Base-by-base conservation (phyloP, 2,329 filamentous ascomycete genomes). In the Penicillium italicum region DNA sequence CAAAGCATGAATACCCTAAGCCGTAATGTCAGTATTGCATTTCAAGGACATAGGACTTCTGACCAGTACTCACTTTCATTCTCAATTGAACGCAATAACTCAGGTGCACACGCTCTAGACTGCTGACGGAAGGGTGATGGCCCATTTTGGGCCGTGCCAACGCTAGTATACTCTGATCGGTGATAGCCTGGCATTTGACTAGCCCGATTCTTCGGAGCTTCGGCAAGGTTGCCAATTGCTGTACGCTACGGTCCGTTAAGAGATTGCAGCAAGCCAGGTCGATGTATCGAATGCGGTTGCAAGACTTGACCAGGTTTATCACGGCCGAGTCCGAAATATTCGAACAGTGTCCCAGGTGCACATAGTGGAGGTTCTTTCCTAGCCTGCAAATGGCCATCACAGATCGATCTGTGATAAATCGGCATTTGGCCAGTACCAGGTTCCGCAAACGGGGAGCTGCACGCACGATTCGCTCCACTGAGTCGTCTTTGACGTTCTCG, bases 281-380 rank as follows among this genome's bases (percentile, higher is more conserved):
- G 61, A 99, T 99, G 72, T 99, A 99, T 53, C 94, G 85, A 63
- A 99, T 97, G 24, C 94, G 85, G 68, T 93, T 97, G 79, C 94
- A 99, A 50, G 80, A 80, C 63, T 88, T 86, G 37, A 97, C 91
- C 31, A 99, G 80, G 53, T 86, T 86, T 65, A 89, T 89, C 18
- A 99, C 91, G 1, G 91, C 92, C 34, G 86, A 82, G 69, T 99
- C 94, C 0, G 93, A 97, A 68, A 99, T 92, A 44, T 92, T 86
- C 28, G 85, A 85, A 73, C 94, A 99, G 72, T 99, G 94, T 10
- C 94, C 94, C 2, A 99, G 81, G 69, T 99, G 94, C 50, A 99
- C 87, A 72, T 96, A 97, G 73, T 99, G 94, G 52, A 99, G 78
- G 66, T 97, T 99, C 79, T 97, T 97, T 59, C 92, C 91, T 4